Evolutionary conservation across 1,284 basidiomycete genomes (phyloP).

Genomic region (Sporisorium reilianum): DNA sequence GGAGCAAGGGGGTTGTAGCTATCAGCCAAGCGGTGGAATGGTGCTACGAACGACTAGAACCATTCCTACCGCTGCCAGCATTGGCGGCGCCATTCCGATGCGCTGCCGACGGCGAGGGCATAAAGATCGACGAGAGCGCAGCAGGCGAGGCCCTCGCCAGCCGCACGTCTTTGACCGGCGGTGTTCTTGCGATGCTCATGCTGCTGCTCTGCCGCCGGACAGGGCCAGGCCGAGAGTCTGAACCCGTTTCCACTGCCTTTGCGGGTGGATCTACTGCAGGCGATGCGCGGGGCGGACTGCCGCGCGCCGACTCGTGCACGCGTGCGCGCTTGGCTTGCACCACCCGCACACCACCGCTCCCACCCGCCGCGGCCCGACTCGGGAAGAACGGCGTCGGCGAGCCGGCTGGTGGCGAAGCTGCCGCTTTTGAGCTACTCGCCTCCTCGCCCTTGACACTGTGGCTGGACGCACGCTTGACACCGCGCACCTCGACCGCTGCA

Average conservation of each 20-base stretch:
- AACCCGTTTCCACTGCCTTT: no score
- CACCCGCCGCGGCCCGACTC: not conserved
- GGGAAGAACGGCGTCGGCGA: conserved; percentile 14
- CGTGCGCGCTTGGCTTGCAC: conserved; percentile 26
- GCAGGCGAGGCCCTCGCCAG: conserved; percentile 29
- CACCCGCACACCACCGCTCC: conserved; percentile 16
- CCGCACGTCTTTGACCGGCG: not conserved
- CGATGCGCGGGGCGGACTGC: conserved; percentile 3
- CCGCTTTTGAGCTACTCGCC: not conserved
- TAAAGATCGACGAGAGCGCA: conserved; percentile 43
- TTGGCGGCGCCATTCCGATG: not conserved
- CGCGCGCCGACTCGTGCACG: not conserved
- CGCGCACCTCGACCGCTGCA: conserved; percentile 2
- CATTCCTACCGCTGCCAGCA: not conserved
- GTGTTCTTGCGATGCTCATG: not conserved
- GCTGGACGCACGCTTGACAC: conserved; percentile 23
- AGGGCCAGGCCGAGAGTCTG: no score
- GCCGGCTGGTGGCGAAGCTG: conserved; percentile 9
- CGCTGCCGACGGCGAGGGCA: conserved; percentile 5
- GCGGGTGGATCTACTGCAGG: not conserved
- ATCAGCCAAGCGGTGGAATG: not conserved
- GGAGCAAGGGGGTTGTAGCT: no score
- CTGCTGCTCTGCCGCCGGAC: conserved; percentile 4
- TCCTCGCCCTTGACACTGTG: not conserved
- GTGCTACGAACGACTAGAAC: not conserved